Conservation (phyloP, 1,284 basidiomycete species). For the Ganoderma lingzhi region DNA sequence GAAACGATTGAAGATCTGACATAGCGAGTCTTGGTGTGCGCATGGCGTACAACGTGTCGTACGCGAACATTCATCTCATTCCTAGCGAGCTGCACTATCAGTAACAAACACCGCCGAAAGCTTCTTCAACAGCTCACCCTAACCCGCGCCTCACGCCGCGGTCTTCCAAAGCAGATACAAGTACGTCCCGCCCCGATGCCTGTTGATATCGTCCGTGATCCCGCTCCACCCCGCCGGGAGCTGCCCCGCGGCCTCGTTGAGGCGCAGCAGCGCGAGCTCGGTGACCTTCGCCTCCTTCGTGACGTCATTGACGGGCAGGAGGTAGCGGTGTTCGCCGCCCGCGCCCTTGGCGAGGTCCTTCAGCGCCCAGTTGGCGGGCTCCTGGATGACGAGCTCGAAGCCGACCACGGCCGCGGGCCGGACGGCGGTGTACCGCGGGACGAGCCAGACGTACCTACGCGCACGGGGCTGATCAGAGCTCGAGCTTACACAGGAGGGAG, state of each 20-base stretch:
- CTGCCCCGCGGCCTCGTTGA: neutral
- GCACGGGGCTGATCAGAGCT: no score
- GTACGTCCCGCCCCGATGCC: slow-evolving; percentile 7
- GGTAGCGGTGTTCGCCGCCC: slow-evolving; percentile 22
- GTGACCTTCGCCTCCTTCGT: slow-evolving; percentile 13
- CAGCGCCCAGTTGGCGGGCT: neutral
- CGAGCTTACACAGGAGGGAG: no score
- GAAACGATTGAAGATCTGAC: no score
- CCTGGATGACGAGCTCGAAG: slow-evolving; percentile 23
- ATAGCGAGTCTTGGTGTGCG: neutral
- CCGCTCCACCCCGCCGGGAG: neutral
- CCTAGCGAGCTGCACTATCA: no score
- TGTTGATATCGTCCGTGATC: slow-evolving; percentile 19
- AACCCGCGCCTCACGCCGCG: no score
- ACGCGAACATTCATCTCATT: neutral
- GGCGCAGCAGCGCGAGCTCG: slow-evolving; percentile 18
- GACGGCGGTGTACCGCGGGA: slow-evolving; percentile 15
- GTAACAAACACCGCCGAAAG: no score
- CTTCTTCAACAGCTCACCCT: no score
- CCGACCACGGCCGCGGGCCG: slow-evolving; percentile 2
- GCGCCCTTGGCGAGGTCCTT: slow-evolving; percentile 26
- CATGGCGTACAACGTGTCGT: neutral
- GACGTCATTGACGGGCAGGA: slow-evolving; percentile 2
- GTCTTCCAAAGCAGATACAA: slow-evolving; percentile 21
- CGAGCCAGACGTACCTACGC: slow-evolving; percentile 13